Conservation (phyloP, 768 basidiomycete species). For the Phanerochaete sordida region DNA sequence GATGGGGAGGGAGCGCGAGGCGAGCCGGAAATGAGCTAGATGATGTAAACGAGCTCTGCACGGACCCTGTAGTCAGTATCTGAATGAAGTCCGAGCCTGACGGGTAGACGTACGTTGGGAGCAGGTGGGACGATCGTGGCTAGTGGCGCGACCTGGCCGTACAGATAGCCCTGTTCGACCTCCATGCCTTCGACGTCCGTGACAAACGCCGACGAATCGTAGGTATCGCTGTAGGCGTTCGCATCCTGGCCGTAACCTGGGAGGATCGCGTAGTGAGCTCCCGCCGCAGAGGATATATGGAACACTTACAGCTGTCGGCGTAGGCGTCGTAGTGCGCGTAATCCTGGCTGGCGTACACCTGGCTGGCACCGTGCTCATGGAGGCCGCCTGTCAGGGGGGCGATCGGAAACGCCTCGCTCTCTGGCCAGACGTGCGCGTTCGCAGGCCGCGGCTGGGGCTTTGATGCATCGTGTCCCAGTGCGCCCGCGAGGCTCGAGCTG, state of each 20-base stretch:
- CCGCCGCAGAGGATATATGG: neutral
- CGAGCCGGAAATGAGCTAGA: too few relatives aligned
- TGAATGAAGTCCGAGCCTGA: neutral
- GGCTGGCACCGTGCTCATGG: neutral
- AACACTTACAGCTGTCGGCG: neutral
- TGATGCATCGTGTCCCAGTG: neutral
- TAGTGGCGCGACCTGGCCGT: conserved; percentile 1
- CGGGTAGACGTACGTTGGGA: neutral
- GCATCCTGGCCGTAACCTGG: neutral
- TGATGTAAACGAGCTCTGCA: neutral
- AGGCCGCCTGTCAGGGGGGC: neutral
- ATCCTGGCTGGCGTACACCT: neutral
- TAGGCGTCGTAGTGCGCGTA: neutral
- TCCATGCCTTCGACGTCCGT: neutral
- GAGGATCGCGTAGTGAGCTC: neutral
- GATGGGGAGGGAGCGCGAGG: neutral
- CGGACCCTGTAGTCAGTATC: neutral
- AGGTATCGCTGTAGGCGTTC: neutral
- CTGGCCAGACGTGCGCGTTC: neutral
- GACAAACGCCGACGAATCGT: neutral
- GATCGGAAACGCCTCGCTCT: neutral
- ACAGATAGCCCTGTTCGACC: neutral
- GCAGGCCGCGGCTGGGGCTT: neutral
- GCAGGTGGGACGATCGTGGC: neutral
- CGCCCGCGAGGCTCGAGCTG: neutral